Conservation (phyloP, 139 green algal species). For the Coelastrella sp. region DNA sequence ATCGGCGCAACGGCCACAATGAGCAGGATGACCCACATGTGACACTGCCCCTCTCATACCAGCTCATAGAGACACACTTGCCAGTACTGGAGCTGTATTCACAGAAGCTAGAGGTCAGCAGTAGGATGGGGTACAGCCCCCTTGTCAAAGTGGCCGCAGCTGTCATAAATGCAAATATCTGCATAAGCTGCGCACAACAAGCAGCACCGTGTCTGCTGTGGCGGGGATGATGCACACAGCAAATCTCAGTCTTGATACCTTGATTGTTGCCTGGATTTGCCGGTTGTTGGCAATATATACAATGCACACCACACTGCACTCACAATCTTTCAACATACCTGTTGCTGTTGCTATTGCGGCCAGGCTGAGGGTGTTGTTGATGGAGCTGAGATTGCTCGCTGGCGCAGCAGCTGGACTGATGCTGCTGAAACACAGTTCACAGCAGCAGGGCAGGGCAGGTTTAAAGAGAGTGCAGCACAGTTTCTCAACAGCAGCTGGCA, state of each 20-base stretch:
- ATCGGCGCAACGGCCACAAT: conserved; percentile 77
- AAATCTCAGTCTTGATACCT: no score
- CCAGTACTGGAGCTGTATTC: conserved; percentile 61
- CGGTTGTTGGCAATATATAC: no score
- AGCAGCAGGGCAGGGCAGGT: conserved; percentile 54
- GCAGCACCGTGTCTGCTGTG: background rate
- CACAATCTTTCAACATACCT: background rate
- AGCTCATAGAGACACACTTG: conserved; percentile 58
- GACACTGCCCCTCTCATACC: conserved; percentile 67
- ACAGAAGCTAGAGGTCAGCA: conserved; percentile 47
- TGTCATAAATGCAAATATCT: background rate
- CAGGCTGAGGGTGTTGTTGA: conserved; percentile 52
- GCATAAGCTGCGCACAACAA: background rate
- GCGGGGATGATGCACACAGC: background rate
- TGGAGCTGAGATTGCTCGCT: conserved; percentile 33
- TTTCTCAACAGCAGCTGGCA: conserved; percentile 72
- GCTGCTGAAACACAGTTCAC: conserved; percentile 55
- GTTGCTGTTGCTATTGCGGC: background rate
- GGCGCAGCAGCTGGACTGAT: conserved; percentile 9
- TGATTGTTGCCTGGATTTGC: no score
- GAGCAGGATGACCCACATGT: conserved; percentile 71
- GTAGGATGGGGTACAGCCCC: background rate
- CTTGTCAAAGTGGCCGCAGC: background rate
- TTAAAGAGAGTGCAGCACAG: conserved; percentile 56
- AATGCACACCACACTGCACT: no score